Conservation (phyloP, 176 grass and related monocot species). For the Canna indica region DNA sequence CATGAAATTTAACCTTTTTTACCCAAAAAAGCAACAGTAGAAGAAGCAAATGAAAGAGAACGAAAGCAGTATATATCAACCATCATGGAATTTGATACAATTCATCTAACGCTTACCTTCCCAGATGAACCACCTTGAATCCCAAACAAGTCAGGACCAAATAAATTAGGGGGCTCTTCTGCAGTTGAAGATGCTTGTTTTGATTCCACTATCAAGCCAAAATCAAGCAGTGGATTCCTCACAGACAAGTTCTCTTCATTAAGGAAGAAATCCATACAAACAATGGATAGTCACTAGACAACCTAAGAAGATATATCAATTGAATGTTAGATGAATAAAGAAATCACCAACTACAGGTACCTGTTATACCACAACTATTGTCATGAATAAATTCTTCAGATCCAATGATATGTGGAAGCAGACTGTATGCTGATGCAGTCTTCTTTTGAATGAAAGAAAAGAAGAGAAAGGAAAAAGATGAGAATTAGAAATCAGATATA, state of each 20-base stretch:
- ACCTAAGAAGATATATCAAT: neutral
- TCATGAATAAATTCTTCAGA: constrained; percentile 80
- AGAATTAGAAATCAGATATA: neutral
- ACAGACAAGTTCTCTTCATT: constrained; percentile 39
- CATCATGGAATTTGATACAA: neutral
- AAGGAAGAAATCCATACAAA: constrained; percentile 19
- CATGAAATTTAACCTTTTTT: neutral
- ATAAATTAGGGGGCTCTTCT: constrained; percentile 34
- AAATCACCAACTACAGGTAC: constrained; percentile 28
- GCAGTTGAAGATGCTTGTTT: constrained; percentile 24
- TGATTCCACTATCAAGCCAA: constrained; percentile 40
- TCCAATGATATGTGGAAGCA: constrained; percentile 66
- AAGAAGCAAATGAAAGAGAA: neutral
- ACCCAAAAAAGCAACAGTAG: neutral
- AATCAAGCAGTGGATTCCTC: constrained; percentile 23
- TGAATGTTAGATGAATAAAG: neutral
- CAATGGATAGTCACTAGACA: neutral
- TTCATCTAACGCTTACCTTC: constrained; percentile 4
- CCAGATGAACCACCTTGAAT: constrained; percentile 19
- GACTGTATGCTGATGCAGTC: constrained; percentile 34
- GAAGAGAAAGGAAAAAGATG: constrained; percentile 14
- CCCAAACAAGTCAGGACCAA: constrained; percentile 17
- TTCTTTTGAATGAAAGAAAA: constrained; percentile 27
- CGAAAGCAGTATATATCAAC: neutral
- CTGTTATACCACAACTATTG: constrained; percentile 54